Conservation (phyloP, 495 filamentous ascomycete species). For the Penicillium coprophilum region DNA sequence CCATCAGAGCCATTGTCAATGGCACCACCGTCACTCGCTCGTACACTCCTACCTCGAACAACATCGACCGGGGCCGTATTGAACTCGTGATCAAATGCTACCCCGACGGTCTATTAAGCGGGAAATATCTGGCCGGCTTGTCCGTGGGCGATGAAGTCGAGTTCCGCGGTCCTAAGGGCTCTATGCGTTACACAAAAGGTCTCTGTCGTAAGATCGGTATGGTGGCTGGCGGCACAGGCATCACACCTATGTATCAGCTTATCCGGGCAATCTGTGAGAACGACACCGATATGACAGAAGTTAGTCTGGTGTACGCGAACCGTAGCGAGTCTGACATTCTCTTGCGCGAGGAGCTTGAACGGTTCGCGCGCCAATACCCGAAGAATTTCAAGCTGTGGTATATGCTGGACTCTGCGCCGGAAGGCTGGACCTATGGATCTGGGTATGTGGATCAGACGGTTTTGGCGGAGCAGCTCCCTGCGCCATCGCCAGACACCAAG, state of each 20-base stretch:
- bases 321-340: conserved; percentile 43
- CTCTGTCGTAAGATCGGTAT: conserved; percentile 44
- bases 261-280: conserved; percentile 54
- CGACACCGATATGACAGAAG: conserved; percentile 46
- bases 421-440: conserved; percentile 30
- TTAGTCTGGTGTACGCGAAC: conserved; percentile 50
- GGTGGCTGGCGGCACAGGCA: conserved; percentile 56
- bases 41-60: conserved; percentile 55
- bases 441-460: conserved; percentile 30
- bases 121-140: conserved; percentile 46
- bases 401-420: conserved; percentile 39
- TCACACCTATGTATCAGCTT: conserved; percentile 58
- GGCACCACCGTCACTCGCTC: conserved; percentile 44
- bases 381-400: conserved; percentile 49
- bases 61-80: conserved; percentile 45
- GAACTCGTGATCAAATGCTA: conserved; percentile 53
- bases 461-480: conserved; percentile 26
- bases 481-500: conserved; percentile 29
- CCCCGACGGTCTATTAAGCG: conserved; percentile 47
- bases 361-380: conserved; percentile 39
- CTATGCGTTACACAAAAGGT: conserved; percentile 41
- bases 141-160: conserved; percentile 42
- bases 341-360: conserved; percentile 47
- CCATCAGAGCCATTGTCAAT: conserved; percentile 47
- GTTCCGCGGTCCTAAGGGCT: conserved; percentile 51